Evolutionary conservation across 805 yeast genomes (phyloP).

Genomic region (Cyberlindnera misumaiensis): DNA sequence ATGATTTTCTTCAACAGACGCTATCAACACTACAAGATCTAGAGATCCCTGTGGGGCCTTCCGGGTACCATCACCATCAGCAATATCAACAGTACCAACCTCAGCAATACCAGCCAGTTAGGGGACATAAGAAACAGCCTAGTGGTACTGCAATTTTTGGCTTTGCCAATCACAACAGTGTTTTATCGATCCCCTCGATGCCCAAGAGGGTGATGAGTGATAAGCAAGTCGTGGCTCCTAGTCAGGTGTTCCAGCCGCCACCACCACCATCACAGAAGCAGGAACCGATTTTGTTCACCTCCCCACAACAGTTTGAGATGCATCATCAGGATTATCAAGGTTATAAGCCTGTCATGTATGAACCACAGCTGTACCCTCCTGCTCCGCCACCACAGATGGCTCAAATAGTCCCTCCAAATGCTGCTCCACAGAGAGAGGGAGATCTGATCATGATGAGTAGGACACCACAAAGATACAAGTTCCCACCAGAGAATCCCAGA

Average conservation of each 20-base stretch:
- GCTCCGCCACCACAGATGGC: neutral
- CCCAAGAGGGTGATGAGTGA: slow-evolving; percentile 1
- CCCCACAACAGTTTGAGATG: slow-evolving; percentile 13
- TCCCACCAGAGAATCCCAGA: slow-evolving; percentile 37
- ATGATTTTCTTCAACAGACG: slow-evolving; percentile 50
- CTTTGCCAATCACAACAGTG: slow-evolving; percentile 54
- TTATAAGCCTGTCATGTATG: neutral
- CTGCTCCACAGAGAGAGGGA: slow-evolving; percentile 6
- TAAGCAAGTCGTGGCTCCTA: slow-evolving; percentile 16
- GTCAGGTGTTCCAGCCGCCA: slow-evolving; percentile 13
- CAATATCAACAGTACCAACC: neutral
- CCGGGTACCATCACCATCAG: neutral
- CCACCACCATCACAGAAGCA: slow-evolving; percentile 7
- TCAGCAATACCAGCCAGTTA: slow-evolving; percentile 7
- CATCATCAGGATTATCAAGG: slow-evolving; percentile 1
- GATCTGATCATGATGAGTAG: slow-evolving; percentile 44
- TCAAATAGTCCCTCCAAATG: too few relatives aligned
- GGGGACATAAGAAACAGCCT: slow-evolving; percentile 48
- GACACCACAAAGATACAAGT: slow-evolving; percentile 45
- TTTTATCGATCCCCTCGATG: slow-evolving; percentile 51
- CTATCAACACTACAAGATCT: slow-evolving; percentile 52
- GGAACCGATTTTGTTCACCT: slow-evolving; percentile 17
- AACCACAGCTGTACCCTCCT: neutral
- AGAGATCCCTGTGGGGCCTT: slow-evolving; percentile 44
- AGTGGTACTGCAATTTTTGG: slow-evolving; percentile 85